Base-by-base conservation (phyloP, 2,329 filamentous ascomycete genomes). In the Cladosporium cucumerinum region DNA sequence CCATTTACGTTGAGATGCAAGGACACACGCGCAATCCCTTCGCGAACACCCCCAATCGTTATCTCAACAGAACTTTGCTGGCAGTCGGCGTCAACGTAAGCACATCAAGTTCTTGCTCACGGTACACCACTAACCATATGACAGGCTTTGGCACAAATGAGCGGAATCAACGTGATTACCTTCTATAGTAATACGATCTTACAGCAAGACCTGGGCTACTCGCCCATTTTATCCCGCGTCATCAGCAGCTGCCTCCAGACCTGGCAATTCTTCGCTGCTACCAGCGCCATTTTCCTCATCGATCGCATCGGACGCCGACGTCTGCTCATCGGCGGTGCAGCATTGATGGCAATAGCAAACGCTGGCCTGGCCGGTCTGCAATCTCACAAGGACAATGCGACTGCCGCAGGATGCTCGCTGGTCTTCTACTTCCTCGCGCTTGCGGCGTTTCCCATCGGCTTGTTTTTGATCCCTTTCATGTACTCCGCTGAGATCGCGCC, bases 81-180 rank as follows among this genome's bases (percentile, higher is more conserved):
- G 70, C 69, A 4, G 69, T 72, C 23, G 69, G 65, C 10, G 65
- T 70, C 63, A 72, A 80, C 84, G 11, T 82, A 83, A 34, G n/a
- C n/a, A n/a, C n/a, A n/a, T n/a, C n/a, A n/a, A n/a, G n/a, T n/a
- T n/a, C n/a, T n/a, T n/a, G n/a, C n/a, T n/a, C n/a, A n/a, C n/a
- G n/a, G n/a, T n/a, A n/a, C n/a, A n/a, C n/a, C n/a, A n/a, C n/a
- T n/a, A n/a, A n/a, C n/a, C n/a, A n/a, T n/a, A n/a, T n/a, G n/a
- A 12, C 12, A 72, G 57, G 68, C 71, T 12, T 61, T 72, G 10
- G 70, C 68, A 2, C 71, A 72, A 60, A 66, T 72, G 61, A 58
- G 39, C 26, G 71, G 71, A 12, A 66, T 72, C 36, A 72, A 72
- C 52, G 70, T 72, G 12, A 71, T 72, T n/a, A 71, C 68, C 5